A percentile compares a stretch with the other conserved stretches of the same genome.
Evolutionary conservation across 768 basidiomycete species (phyloP).

Genomic region (Mycena chlorophos): DNA sequence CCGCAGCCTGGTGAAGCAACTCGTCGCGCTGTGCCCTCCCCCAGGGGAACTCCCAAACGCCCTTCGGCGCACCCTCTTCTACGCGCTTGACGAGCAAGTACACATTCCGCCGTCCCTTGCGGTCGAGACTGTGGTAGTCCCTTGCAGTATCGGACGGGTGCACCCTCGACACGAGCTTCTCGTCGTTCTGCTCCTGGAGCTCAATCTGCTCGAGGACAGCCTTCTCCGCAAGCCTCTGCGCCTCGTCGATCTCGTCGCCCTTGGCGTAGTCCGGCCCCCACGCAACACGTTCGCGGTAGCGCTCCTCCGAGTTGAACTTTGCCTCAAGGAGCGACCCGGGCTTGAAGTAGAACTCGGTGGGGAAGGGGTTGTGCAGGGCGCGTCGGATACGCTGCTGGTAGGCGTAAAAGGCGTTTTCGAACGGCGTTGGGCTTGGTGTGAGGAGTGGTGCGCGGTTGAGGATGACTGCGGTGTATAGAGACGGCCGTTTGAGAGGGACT

Average conservation of each 20-base stretch:
- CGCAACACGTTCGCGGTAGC: conserved; percentile 64
- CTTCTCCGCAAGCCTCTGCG: conserved; percentile 52
- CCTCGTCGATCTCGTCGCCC: conserved; percentile 45
- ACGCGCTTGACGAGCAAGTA: conserved; percentile 75
- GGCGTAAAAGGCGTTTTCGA: conserved; percentile 79
- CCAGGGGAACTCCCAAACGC: conserved; percentile 82
- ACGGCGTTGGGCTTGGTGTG: conserved; percentile 66
- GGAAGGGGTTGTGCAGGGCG: conserved; percentile 85
- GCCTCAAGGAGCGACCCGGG: conserved; percentile 83
- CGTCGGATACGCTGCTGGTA: conserved; percentile 84
- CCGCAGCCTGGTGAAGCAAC: conserved; percentile 79
- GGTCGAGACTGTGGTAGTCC: conserved; percentile 75
- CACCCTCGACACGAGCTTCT: conserved; percentile 60
- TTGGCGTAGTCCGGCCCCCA: conserved; percentile 67
- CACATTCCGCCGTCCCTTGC: conserved; percentile 81
- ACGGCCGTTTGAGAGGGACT: conserved; percentile 30
- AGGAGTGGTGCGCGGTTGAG: conserved; percentile 78
- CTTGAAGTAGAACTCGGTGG: conserved; percentile 92
- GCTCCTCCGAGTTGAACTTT: conserved; percentile 76
- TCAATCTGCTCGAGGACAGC: conserved; percentile 59
- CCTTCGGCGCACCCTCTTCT: conserved; percentile 41
- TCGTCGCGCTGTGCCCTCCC: conserved; percentile 63
- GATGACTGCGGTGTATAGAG: conserved; percentile 63
- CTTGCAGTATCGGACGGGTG: conserved; percentile 59
- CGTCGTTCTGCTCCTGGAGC: conserved; percentile 59